Conservation (phyloP, 257 asterid species). For the Nicotiana knightiana region DNA sequence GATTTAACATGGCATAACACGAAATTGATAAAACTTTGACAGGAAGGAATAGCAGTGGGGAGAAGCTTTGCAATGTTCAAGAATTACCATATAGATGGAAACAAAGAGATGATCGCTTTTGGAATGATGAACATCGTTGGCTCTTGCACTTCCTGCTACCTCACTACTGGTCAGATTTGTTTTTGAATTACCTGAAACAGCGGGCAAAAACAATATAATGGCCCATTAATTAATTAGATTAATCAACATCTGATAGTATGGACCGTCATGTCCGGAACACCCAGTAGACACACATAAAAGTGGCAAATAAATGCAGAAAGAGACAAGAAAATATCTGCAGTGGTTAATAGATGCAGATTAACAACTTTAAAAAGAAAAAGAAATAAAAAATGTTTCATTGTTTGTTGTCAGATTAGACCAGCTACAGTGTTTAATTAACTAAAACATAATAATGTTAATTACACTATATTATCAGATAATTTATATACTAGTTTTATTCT, state of each 20-base stretch:
- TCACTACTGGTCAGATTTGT: slow-evolving; percentile 59
- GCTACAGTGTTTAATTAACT: no score
- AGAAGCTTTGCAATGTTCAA: slow-evolving; percentile 94
- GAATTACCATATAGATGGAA: slow-evolving; percentile 90
- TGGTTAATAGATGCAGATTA: no score
- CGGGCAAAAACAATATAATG: no score
- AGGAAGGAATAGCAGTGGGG: slow-evolving; percentile 99
- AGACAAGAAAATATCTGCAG: neutral
- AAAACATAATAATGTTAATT: no score
- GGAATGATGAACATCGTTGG: slow-evolving; percentile 95
- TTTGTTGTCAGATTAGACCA: no score
- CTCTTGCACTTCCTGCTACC: slow-evolving; percentile 86
- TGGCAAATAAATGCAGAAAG: neutral
- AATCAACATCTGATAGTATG: neutral
- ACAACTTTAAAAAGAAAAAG: no score
- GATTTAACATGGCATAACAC: no score
- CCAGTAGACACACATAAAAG: neutral
- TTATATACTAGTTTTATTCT: no score
- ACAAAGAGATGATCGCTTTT: slow-evolving; percentile 95
- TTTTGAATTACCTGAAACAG: neutral
- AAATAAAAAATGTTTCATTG: no score
- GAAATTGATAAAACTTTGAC: neutral
- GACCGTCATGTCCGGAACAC: neutral
- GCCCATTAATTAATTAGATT: no score
- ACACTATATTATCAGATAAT: no score